Base-by-base conservation (phyloP, 345 rosid genomes). In the Syzygium aqueum region DNA sequence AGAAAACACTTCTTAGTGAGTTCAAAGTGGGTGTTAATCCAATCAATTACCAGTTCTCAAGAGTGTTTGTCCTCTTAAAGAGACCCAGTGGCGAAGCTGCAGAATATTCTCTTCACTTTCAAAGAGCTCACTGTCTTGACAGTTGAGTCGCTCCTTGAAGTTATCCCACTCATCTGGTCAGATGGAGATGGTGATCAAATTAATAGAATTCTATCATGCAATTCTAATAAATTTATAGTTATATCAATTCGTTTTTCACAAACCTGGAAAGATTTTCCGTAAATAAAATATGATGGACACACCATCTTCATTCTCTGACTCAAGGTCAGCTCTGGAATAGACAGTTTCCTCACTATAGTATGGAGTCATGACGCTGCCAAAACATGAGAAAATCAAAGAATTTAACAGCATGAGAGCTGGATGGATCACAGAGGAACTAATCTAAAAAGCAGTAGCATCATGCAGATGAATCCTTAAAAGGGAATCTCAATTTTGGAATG, bases 291-390 rank as follows among this genome's bases (percentile, higher is more conserved):
- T 92, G 90, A 96, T 94, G 10, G 99, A 97, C 51, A 97, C 90
- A 91, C 99, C 99, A 89, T 96, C 99, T 90, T 97, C 99, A 93
- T 97, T 97, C 87, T 97, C 99, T 94, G 93, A 90, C 89, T 95
- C 99, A 54, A 97, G 98, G 87, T 97, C 99, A 87, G 93, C 88
- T 89, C 93, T 96, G 65, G 99, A 95, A 89, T 96, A 97, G 63
- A 97, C 98, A 19, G 98, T 96, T 90, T 97, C 99, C 90, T 97
- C 99, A 87, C 99, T 96, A 88, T 97, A 97, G 91, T 97, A 96
- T 10, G 99, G 99, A 88, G 99, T 97, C 92, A 97, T 87, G 89
- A 97, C 98, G 90, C 99, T 97, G 96, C 87, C 85, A 88, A 90
- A 89, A 83, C 87, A 82, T 87, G 52, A 54, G 77, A 84, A 54